Evolutionary conservation across 108 stramenopile genomes (phyloP).

Genomic region (Cylindrotheca fusiformis): DNA sequence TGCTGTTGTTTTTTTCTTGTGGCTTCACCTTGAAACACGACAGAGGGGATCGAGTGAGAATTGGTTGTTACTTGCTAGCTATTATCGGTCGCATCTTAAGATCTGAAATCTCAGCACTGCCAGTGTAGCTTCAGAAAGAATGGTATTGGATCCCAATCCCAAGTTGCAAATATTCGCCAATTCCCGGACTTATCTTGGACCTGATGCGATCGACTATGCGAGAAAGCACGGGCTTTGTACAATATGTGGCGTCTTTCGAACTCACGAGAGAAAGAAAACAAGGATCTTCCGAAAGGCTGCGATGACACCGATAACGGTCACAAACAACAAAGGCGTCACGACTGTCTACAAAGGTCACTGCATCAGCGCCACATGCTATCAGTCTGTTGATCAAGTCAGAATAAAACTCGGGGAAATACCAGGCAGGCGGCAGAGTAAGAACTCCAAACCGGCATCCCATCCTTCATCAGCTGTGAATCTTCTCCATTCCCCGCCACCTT

Average conservation of each 20-base stretch:
- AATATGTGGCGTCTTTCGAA: constrained; percentile 6
- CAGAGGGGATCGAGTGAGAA: no score
- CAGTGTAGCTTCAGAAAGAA: no score
- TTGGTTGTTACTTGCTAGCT: no score
- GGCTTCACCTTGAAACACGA: no score
- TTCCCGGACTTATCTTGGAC: neutral
- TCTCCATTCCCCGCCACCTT: no score
- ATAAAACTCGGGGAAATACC: neutral
- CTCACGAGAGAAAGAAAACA: constrained; percentile 9
- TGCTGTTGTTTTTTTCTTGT: no score
- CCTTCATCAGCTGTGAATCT: no score
- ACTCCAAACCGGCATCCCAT: no score
- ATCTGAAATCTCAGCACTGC: no score
- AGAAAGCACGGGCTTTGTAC: constrained; percentile 10
- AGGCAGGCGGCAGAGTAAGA: no score
- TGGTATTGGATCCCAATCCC: no score
- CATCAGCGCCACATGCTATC: constrained; percentile 4
- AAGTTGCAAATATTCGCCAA: neutral
- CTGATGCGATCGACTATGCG: constrained; percentile 4
- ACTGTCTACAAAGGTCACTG: constrained; percentile 9
- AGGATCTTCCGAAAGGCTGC: neutral
- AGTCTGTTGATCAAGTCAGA: constrained; percentile 4
- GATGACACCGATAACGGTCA: neutral
- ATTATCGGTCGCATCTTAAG: no score
- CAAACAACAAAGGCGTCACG: neutral